Base-by-base conservation (phyloP, 2,329 filamentous ascomycete genomes). In the Alternaria sp. region DNA sequence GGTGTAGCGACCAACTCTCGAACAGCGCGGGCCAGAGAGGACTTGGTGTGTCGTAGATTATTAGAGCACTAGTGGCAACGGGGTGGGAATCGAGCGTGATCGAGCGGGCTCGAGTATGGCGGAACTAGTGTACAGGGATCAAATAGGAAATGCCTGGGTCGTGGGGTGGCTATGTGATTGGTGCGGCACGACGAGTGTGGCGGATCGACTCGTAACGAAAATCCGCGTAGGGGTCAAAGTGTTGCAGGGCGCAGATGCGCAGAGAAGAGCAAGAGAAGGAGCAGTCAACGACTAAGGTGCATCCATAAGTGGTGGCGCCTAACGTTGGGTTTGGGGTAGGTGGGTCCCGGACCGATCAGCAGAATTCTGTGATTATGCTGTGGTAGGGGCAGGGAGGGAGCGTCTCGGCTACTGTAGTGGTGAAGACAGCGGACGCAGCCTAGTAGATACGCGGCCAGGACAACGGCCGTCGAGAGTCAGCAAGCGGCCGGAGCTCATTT, bases 1-100 rank as follows among this genome's bases (percentile, higher is more conserved):
- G 43, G 62, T 57, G 61, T 57, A 54, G 55, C 52, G 57, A 57
- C 46, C 61, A 40, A 57, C 17, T 51, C 17, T 50, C 32, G 30
- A 44, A 60, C 36, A 25, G 43, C 58, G 59, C 51, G 58, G 44
- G 52, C 40, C 46, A 57, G 45, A 46, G 36, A 54, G 57, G 40
- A 36, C 40, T 46, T 84, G 85, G 87, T 87, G 89, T 89, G 71
- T 77, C 74, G 73, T 65, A 61, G 68, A 64, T 61, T 69, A 71
- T 69, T 71, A 70, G 58, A 54, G 58, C 65, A 65, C 66, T 61
- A 65, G 70, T 69, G 72, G 68, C 69, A 64, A 69, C 50, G 55
- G 57, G 40, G 56, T 54, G 50, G 40, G 58, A 40, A 59, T 54
- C 49, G 49, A 60, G 55, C 50, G 59, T 58, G 45, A 46, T 32